Evolutionary conservation across 1,284 basidiomycete species (phyloP), one percentile per base, ranked within the genome.

Genomic region (Cryptococcus jaspeensis): DNA sequence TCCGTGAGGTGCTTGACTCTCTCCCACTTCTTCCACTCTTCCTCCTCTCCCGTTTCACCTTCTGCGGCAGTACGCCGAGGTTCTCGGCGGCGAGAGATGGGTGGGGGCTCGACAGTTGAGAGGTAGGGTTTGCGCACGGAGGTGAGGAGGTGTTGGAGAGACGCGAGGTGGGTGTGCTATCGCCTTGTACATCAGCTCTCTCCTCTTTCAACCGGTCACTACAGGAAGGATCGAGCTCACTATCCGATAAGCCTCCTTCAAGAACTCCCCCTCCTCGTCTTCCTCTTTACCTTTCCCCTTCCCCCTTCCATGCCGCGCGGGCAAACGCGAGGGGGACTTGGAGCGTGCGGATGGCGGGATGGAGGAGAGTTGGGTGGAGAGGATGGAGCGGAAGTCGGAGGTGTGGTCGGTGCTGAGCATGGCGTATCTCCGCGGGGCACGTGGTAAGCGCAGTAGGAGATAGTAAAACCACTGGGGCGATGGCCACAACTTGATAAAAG

Each of bases 1-100:
- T 84, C 82, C 3, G 66, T 80, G 9, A 84, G 69, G 47, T 75
- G 76, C 46, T 78, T 78, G n/a, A 73, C 72, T 23, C 72, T 74
- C 35, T 79, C 62, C 71, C 67, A 78, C 63, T 41, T 69, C 63
- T 52, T 54, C 56, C 71, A 61, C 44, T 61, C 62, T 20, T 64
- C 59, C 32, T 59, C 58, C 18, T 65, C 59, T 35, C 63, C 52
- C 12, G 46, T 52, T 37, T 59, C 53, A 22, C 50, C 60, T 32
- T 63, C 53, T 15, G 39, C 43, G 20, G 46, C 52, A 18, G 13
- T 48, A 8, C 43, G 45, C 3, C 41, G 11, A 32, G 28, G 12
- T 32, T 39, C 18, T 8, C 20, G 39, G 28, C 66, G 64, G 7
- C 65, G 67, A 3, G 67, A 64, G 9, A 65, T 41, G 8, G 72